These are phyloP conservation scores for Podila epigama DNA, from an alignment of 192 early-diverging fungal genomes.

Conservation along the genomic window DNA sequence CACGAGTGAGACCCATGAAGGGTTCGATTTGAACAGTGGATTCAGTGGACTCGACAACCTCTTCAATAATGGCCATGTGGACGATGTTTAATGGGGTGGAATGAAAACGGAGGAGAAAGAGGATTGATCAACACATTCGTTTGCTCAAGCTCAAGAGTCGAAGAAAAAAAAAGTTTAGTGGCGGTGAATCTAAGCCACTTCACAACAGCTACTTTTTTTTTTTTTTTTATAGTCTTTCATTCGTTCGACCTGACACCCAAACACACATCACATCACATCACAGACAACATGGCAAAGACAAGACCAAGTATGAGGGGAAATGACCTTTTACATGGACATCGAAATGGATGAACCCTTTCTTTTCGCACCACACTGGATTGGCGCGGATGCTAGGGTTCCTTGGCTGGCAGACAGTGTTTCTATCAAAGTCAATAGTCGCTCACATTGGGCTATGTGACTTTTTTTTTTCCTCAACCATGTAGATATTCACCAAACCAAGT, in stretches of 20 bases:
- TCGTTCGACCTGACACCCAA: neutral
- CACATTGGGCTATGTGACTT: neutral
- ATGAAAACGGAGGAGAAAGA: neutral
- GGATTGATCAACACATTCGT: neutral
- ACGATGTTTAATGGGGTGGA: neutral
- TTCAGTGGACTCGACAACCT: slow-evolving; percentile 6
- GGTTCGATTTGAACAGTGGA: slow-evolving; percentile 13
- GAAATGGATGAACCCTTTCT: neutral
- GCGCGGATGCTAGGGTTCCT: too few relatives aligned
- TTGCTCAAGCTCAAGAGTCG: neutral
- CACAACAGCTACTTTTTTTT: neutral
- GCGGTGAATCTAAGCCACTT: neutral
- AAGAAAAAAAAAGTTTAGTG: neutral
- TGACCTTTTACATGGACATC: neutral
- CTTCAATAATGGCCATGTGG: slow-evolving; percentile 23
- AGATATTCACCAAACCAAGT: slow-evolving; percentile 44
- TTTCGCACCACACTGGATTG: too few relatives aligned
- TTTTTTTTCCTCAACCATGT: neutral
- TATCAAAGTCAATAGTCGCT: too few relatives aligned
- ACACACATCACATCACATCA: neutral
- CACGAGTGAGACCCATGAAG: slow-evolving; percentile 55
- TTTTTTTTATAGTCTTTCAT: neutral
- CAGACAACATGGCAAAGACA: neutral
- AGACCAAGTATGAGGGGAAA: slow-evolving; percentile 2
- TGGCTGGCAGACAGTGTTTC: neutral